These are phyloP conservation scores for Botrytis tulipae DNA, from an alignment of 2,329 filamentous ascomycete genomes.

Conservation along the genomic window DNA sequence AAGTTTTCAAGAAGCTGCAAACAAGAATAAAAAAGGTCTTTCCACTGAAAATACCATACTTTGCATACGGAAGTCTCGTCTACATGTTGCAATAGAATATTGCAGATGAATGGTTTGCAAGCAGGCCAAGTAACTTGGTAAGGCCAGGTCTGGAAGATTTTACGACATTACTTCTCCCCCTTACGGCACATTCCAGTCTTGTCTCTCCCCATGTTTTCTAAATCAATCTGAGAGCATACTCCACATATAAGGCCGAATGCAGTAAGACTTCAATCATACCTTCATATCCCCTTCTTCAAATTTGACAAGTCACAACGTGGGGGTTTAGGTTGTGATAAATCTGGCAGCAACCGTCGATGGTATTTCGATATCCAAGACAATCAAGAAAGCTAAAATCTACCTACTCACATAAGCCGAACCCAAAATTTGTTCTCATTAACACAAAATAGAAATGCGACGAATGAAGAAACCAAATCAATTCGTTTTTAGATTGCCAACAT, in stretches of 20 bases:
- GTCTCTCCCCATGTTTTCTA: constrained; percentile 12
- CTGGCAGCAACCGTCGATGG: constrained; percentile 3
- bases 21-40: constrained; percentile 7
- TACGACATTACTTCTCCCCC: neutral
- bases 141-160: neutral
- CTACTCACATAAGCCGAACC: neutral
- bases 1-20: constrained; percentile 2
- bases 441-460: constrained; percentile 6
- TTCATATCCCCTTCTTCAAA: neutral
- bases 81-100: neutral
- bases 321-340: constrained; percentile 11
- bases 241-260: constrained; percentile 2
- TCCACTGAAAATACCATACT: neutral
- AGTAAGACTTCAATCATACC: constrained; percentile 16
- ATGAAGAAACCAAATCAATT: neutral
- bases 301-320: constrained; percentile 18
- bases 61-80: neutral
- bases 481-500: constrained; percentile 9
- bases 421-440: constrained; percentile 6
- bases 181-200: constrained; percentile 12
- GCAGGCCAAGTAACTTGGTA: constrained; percentile 11
- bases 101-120: neutral
- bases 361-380: neutral
- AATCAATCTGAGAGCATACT: neutral
- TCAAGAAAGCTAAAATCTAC: neutral